Conservation (phyloP, 306 rosid species). For the Ormosia semicastrata region DNA sequence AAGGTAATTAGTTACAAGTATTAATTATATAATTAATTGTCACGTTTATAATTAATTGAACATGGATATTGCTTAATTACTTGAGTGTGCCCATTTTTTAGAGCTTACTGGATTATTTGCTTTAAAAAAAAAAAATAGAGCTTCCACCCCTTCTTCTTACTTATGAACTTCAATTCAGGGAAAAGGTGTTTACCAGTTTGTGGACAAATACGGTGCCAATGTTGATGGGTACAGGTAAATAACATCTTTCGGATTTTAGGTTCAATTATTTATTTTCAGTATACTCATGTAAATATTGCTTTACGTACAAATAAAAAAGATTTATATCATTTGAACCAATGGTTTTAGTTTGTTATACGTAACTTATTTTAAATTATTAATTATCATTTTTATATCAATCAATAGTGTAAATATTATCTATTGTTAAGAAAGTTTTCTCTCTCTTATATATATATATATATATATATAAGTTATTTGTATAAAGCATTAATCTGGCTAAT, state of each 20-base stretch:
- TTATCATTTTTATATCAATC: not conserved
- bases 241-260: not conserved
- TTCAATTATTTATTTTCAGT: not conserved
- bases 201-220: constrained; percentile 97
- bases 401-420: too few species aligned
- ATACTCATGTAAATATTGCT: not conserved
- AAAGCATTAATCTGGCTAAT: not conserved
- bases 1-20: not conserved
- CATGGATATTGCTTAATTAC: not conserved
- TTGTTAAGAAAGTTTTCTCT: too few species aligned
- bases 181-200: constrained; percentile 96
- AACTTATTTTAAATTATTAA: too few species aligned
- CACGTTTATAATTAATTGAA: not conserved
- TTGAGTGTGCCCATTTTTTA: not conserved
- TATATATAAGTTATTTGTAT: not conserved
- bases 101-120: not conserved
- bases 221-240: constrained; percentile 97
- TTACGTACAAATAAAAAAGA: too few species aligned
- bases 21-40: not conserved
- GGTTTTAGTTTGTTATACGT: too few species aligned
- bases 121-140: not conserved
- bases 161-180: constrained; percentile 57
- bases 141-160: not conserved
- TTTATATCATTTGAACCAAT: too few species aligned
- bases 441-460: not conserved